These are phyloP conservation scores for Candida nitratophila DNA, from an alignment of 805 yeast species.

Conservation along the genomic window DNA sequence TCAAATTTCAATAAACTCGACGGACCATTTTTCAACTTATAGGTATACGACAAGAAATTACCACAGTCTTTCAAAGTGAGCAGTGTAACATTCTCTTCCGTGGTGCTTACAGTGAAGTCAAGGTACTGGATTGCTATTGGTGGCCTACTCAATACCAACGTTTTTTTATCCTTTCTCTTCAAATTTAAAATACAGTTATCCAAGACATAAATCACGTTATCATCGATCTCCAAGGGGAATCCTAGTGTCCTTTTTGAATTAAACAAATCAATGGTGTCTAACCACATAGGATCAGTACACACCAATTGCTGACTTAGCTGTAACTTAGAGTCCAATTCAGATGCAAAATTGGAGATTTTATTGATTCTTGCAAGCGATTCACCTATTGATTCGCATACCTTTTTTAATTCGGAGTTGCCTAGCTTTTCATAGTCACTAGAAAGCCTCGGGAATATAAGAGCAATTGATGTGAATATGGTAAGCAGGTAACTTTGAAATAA, in stretches of 20 bases:
- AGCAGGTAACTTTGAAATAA: conserved; percentile 24
- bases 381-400: conserved; percentile 12
- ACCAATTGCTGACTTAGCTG: conserved; percentile 22
- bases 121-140: conserved; percentile 25
- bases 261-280: conserved; percentile 26
- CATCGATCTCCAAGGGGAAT: conserved; percentile 16
- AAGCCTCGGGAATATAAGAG: conserved; percentile 17
- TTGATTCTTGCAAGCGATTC: conserved; percentile 16
- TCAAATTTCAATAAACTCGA: conserved; percentile 9
- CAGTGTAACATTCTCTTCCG: conserved; percentile 11
- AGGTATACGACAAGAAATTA: conserved; percentile 9
- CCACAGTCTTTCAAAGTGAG: conserved; percentile 18
- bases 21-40: not conserved
- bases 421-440: conserved; percentile 15
- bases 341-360: conserved; percentile 21
- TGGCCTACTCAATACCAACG: conserved; percentile 12
- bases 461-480: conserved; percentile 23
- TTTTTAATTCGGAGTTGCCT: conserved; percentile 7
- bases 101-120: conserved; percentile 2
- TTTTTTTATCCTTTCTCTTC: conserved; percentile 12
- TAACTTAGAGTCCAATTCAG: conserved; percentile 24
- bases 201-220: conserved; percentile 34
- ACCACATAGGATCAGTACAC: conserved; percentile 20
- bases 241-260: conserved; percentile 17
- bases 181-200: conserved; percentile 24